Base-by-base conservation (phyloP, 2,329 filamentous ascomycete genomes). In the Xylaria digitata region DNA sequence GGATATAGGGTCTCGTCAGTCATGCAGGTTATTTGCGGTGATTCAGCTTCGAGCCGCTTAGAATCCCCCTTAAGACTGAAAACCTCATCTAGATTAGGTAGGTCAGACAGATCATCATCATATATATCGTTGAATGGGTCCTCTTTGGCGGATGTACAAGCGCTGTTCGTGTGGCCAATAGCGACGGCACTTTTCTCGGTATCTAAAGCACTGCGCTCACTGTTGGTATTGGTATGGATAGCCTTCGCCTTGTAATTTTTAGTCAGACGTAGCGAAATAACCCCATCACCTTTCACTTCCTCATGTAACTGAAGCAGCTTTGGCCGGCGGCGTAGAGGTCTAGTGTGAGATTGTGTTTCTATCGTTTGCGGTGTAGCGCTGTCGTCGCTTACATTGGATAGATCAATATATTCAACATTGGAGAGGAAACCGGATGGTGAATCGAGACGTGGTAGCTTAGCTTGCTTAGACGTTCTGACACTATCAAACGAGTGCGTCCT, bases 1-100 rank as follows among this genome's bases (percentile, higher is more conserved):
- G 75, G 74, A 52, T 73, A 75, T 17, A 77, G 53, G 9, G 75
- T 77, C 62, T 76, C 71, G 34, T 77, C 72, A 11, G 34, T 65
- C 1, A 55, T 34, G 23, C 45, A 23, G 26, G 9, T 49, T 3
- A 61, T 49, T 30, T 58, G 70, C 11, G 65, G 61, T 21, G 45
- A 54, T 17, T 64, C 37, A 54, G 8, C 6, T 45, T 34, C 3
- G 19, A 26, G 42, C 34, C 46, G 37, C n/a, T 66, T 45, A 2
- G 48, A 30, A 23, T 17, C 21, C 30, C 61, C 15, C n/a, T 49
- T 65, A n/a, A 40, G 23, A 23, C 34, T 40, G 5, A 74, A 40
- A 32, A 76, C 11, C 2, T 64, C 69, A 8, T 73, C 59, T 21
- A 76, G 17, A n/a, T 74, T 71, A 40, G 75, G 74, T 5, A 75